These are phyloP conservation scores for Diaporthe citriasiana DNA, from an alignment of 2,329 filamentous ascomycete species.

Conservation along the genomic window DNA sequence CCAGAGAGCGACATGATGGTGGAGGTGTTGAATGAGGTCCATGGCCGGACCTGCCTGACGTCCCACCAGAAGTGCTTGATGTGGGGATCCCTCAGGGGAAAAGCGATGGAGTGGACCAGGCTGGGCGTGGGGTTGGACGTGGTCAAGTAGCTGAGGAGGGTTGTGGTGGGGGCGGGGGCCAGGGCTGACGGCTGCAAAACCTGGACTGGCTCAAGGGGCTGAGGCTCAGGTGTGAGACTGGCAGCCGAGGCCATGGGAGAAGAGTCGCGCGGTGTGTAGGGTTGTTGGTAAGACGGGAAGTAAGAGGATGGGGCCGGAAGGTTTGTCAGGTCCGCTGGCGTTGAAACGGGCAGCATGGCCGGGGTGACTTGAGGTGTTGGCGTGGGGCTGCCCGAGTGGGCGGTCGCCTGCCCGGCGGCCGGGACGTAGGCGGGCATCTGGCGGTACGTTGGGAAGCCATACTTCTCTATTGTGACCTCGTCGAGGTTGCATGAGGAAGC, in stretches of 20 bases:
- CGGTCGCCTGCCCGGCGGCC: conserved; percentile 44
- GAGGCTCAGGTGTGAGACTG: conserved; percentile 53
- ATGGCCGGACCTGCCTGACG: conserved; percentile 86
- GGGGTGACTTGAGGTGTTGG: conserved; percentile 47
- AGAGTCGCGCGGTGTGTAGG: conserved; percentile 60
- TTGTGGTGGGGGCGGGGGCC: conserved; percentile 70
- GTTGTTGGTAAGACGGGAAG: conserved; percentile 55
- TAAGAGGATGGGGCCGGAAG: conserved; percentile 51
- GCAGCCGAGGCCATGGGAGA: conserved; percentile 58
- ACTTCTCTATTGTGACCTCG: conserved; percentile 74
- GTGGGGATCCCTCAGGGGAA: conserved; percentile 74
- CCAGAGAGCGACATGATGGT: conserved; percentile 81
- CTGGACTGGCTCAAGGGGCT: conserved; percentile 52
- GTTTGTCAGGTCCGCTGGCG: conserved; percentile 51
- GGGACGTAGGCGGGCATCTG: conserved; percentile 74
- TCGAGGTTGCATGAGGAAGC: conserved; percentile 79
- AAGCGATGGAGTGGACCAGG: conserved; percentile 83
- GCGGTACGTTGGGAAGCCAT: conserved; percentile 87
- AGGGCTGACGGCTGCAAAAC: conserved; percentile 52
- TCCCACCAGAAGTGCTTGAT: conserved; percentile 97
- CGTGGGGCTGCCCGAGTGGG: conserved; percentile 47
- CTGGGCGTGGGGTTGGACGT: conserved; percentile 84
- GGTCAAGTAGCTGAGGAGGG: conserved; percentile 83
- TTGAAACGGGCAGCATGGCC: conserved; percentile 46
- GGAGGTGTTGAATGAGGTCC: conserved; percentile 82